Base-by-base conservation (phyloP, 2,329 filamentous ascomycete species). In the Scopulariopsis brevicaulis region DNA sequence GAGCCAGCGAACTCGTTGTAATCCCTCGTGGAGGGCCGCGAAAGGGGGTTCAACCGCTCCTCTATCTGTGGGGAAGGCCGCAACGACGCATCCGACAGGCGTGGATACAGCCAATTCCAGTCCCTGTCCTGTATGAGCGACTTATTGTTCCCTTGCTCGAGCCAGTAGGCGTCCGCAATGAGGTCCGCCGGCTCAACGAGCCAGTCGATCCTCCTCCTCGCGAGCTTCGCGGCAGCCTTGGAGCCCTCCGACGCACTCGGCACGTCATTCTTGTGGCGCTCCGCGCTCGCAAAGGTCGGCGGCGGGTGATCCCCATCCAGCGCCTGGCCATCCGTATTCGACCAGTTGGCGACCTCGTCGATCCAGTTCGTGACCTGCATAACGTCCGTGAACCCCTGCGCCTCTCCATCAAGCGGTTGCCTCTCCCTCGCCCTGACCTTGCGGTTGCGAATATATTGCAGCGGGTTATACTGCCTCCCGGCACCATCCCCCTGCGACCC, bases 391-490 rank as follows among this genome's bases (percentile, higher is more conserved):
- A 95, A 97, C 1, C 89, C 89, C 63, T 89, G 85, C 1, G 79
- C 77, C 61, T 90, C 84, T 18, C 88, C 84, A 65, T 94, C 83
- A 37, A 96, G 85, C 0, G 80, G 73, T 62, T 82, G 85, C 48
- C 89, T 82, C 71, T 95, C 89, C 18, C 92, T 82, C 28, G 87
- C 86, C 61, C 94, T 81, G 14, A 94, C 82, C 68, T 92, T 93
- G 54, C 93, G 82, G 67, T 99, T 97, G 22, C 94, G 86, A 58
- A 97, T 88, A 64, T 90, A 90, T 70, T 97, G 94, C 25, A 99
- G 73, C 4, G 93, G 94, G 68, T 99, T 96, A 68, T 97, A 97
- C 2, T 77, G 73, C 56, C 92, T 85, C 4, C 88, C 87, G 8
- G 64, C 73, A 55, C 61, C 70, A 69, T 58, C 69, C 60, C 59